Base-by-base conservation (phyloP, 2,329 filamentous ascomycete genomes). In the Cryphonectria naterciae region DNA sequence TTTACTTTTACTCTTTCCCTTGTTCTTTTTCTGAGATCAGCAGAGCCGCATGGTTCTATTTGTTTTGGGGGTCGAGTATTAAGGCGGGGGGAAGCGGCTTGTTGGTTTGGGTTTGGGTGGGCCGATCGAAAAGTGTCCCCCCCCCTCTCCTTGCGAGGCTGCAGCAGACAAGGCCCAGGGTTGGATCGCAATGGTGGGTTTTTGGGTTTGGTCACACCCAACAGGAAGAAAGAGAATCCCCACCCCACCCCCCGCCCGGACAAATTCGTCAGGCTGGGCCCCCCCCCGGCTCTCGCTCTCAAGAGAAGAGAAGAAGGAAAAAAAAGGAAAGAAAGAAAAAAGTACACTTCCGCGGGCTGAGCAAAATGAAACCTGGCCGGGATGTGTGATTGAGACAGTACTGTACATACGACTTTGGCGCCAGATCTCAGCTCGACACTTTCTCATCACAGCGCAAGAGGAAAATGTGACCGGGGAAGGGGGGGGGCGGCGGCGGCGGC, bases 41-140 rank as follows among this genome's bases (percentile, higher is more conserved):
- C 54, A 58, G 54, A 58, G 54, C 54, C 54, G 54, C 54, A 58
- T 32, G 13, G 25, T 32, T 56, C 13, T 56, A 56, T 56, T 56
- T 56, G n/a, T 25, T 28, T 25, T 56, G 52, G 52, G 52, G 52
- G n/a, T 19, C 25, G 54, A 7, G 28, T 3, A 17, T 19, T 1
- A 35, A 32, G 54, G 54, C 25, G 25, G 54, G 25, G 54, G 28
- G 54, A 32, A 19, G 54, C 25, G 25, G 52, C 8, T 25, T 13
- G 11, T 13, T 3, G n/a, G 49, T 22, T 32, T 32, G 32, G n/a
- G 49, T 22, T 32, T 32, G 32, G 46, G 46, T 49, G 46, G 22
- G 46, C 17, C 46, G 46, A n/a, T 19, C 5, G 46, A 49, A 49
- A 22, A 8, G 32, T 32, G 1, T 10, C 37, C 37, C 37, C 37